Conservation (phyloP, 2,329 filamentous ascomycete species). For the Fusarium neocosmosporiellum region DNA sequence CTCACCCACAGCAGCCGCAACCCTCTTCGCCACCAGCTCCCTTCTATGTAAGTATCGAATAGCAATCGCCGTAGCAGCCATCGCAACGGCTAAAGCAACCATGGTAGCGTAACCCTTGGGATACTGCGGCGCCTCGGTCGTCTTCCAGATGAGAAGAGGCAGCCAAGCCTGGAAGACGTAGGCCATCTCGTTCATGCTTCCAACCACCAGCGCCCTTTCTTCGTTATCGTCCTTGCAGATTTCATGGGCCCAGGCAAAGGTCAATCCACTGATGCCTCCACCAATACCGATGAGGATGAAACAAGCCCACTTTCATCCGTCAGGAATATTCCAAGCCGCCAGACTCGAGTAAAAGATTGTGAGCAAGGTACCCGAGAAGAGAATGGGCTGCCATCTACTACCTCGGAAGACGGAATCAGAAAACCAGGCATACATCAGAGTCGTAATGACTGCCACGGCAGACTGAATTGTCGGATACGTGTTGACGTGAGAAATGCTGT, state of each 20-base stretch:
- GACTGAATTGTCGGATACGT: conserved; percentile 69
- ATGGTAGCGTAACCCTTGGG: conserved; percentile 70
- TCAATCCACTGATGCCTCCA: conserved; percentile 58
- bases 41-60: conserved; percentile 59
- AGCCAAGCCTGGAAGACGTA: conserved; percentile 78
- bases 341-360: conserved; percentile 55
- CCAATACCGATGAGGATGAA: conserved; percentile 67
- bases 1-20: conserved; percentile 8
- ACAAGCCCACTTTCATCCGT: conserved; percentile 72
- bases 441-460: conserved; percentile 65
- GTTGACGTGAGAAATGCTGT: conserved; percentile 57
- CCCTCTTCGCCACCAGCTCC: conserved; percentile 46
- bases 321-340: conserved; percentile 57
- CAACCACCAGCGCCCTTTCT: conserved; percentile 74
- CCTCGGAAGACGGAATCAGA: conserved; percentile 71
- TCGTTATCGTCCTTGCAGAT: conserved; percentile 66
- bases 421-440: conserved; percentile 72
- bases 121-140: conserved; percentile 70
- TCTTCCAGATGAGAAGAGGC: conserved; percentile 74
- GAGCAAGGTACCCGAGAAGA: conserved; percentile 62
- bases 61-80: conserved; percentile 63
- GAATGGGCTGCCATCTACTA: conserved; percentile 70
- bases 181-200: conserved; percentile 75
- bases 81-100: conserved; percentile 57
- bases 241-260: conserved; percentile 62